Evolutionary conservation across 768 basidiomycete genomes (phyloP).

Genomic region (Auriscalpium vulgare): DNA sequence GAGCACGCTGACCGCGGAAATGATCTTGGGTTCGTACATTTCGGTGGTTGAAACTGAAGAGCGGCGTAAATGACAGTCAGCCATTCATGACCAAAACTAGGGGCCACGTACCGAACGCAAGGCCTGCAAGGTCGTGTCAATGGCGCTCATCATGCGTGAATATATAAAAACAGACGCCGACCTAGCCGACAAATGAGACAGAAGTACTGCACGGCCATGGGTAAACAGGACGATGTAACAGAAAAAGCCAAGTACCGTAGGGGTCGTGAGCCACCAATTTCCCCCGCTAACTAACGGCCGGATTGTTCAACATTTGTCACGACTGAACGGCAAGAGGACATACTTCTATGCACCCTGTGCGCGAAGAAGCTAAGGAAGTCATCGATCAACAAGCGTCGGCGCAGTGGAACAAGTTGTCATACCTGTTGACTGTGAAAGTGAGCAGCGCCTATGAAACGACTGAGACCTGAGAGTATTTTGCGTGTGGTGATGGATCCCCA

Average conservation of each 20-base stretch:
- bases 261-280: conserved; percentile 6
- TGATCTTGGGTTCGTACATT: neutral
- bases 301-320: neutral
- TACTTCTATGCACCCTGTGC: conserved; percentile 8
- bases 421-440: conserved; percentile 9
- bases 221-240: neutral
- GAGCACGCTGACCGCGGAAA: neutral
- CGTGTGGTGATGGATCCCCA: neutral
- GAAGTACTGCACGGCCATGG: neutral
- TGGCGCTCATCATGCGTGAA: too few species aligned
- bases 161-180: neutral
- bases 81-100: neutral
- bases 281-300: conserved; percentile 6
- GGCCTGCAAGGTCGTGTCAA: neutral
- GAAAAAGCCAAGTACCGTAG: neutral
- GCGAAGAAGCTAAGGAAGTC: conserved; percentile 1
- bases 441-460: neutral
- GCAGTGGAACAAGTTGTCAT: neutral
- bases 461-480: too few species aligned
- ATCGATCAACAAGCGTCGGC: neutral
- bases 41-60: neutral
- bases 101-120: neutral
- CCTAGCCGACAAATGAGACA: neutral
- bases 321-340: neutral
- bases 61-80: neutral